Conservation (phyloP, 2,329 filamentous ascomycete genomes). For the Camillea tinctor region DNA sequence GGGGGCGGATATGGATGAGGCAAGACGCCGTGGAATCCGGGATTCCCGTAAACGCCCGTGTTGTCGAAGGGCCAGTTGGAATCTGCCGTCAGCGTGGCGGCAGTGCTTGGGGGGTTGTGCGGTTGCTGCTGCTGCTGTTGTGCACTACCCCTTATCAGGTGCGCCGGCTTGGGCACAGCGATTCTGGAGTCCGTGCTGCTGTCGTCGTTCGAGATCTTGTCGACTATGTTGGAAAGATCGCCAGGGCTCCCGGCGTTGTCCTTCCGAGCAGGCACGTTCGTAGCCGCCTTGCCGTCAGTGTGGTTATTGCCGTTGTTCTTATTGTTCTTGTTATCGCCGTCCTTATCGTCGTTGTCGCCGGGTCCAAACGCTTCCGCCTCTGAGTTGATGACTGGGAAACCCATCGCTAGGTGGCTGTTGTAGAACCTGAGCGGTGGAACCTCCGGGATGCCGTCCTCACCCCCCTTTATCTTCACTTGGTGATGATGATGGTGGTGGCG, state of each 20-base stretch:
- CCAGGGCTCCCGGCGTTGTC: constrained; percentile 1
- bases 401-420: background rate
- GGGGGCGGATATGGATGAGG: too few relatives aligned
- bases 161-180: constrained; percentile 6
- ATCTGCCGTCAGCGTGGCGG: background rate
- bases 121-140: constrained; percentile 1
- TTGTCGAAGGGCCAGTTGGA: constrained; percentile 10
- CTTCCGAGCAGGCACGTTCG: background rate
- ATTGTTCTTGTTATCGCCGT: too few relatives aligned
- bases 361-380: constrained; percentile 3
- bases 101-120: constrained; percentile 1
- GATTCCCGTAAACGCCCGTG: constrained; percentile 3
- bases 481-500: background rate
- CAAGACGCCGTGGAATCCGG: background rate
- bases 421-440: background rate
- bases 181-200: constrained; percentile 2
- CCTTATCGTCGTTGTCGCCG: constrained; percentile 5
- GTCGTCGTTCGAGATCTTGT: constrained; percentile 9
- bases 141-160: background rate
- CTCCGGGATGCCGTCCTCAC: background rate
- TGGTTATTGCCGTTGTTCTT: too few relatives aligned
- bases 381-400: background rate
- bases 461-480: background rate
- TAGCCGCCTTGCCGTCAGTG: constrained; percentile 5
- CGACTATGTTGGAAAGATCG: constrained; percentile 4